Percentiles rank a stretch among this genome's conserved stretches.
Conservation (phyloP, 176 grass and related monocot species). For the Thinopyrum elongatum region DNA sequence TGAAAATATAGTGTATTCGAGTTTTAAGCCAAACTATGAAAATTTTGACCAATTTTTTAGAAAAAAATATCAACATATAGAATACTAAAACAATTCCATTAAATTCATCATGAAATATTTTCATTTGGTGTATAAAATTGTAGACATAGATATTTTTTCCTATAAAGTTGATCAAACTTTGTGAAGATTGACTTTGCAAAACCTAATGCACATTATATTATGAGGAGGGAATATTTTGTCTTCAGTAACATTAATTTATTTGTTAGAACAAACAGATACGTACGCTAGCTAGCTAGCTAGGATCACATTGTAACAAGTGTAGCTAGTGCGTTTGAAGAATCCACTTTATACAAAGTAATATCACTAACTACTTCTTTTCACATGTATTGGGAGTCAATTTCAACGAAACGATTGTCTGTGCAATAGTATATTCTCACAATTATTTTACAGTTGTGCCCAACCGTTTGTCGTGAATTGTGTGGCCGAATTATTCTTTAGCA, state of each 20-base stretch:
- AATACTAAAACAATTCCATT: too few species aligned
- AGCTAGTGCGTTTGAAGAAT: conserved; percentile 15
- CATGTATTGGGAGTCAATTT: neutral
- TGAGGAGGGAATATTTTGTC: too few species aligned
- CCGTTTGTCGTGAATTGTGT: neutral
- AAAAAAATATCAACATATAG: too few species aligned
- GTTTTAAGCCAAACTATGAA: too few species aligned
- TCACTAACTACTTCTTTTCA: conserved; percentile 2
- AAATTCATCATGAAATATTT: too few species aligned
- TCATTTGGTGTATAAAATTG: too few species aligned
- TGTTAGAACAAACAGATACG: neutral
- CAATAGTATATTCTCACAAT: conserved; percentile 18
- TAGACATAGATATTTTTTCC: too few species aligned
- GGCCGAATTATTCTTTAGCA: conserved; percentile 9
- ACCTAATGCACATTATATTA: too few species aligned
- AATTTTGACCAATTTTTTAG: too few species aligned
- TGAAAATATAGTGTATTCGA: too few species aligned
- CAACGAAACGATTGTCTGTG: neutral
- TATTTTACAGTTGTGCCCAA: neutral
- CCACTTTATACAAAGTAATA: conserved; percentile 20
- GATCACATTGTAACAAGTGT: neutral
- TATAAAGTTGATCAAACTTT: too few species aligned
- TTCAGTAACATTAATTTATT: neutral
- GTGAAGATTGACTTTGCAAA: too few species aligned
- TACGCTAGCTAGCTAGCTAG: neutral